phyloP scores from a whole-genome alignment of 2,329 filamentous ascomycete species.

The Trichoderma oligosporum region DNA sequence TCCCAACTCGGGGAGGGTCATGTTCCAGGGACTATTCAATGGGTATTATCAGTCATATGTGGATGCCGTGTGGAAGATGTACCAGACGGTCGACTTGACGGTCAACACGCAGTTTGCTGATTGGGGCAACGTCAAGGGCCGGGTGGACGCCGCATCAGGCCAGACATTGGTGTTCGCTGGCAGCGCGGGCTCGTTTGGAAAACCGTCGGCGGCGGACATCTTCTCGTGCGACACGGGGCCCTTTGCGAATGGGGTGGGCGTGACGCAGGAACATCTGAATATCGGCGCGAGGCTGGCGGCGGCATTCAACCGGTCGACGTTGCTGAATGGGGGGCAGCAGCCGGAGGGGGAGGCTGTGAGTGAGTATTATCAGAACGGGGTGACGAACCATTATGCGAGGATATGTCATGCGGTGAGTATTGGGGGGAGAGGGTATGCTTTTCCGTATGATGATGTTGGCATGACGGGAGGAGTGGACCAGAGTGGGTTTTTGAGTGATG shows the following conservation, averaged over 20 bases:
- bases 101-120: constrained; percentile 50
- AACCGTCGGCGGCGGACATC: constrained; percentile 48
- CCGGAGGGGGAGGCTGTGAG: constrained; percentile 48
- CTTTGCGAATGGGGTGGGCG: constrained; percentile 45
- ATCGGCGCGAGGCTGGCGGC: constrained; percentile 72
- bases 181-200: constrained; percentile 42
- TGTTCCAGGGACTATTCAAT: constrained; percentile 43
- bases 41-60: constrained; percentile 51
- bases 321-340: constrained; percentile 52
- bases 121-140: constrained; percentile 48
- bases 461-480: constrained; percentile 54
- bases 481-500: constrained; percentile 59
- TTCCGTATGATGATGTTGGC: constrained; percentile 68
- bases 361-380: constrained; percentile 49
- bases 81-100: constrained; percentile 41
- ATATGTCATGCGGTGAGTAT: constrained; percentile 59
- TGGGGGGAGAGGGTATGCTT: constrained; percentile 63
- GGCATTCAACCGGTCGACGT: constrained; percentile 69
- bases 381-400: constrained; percentile 65
- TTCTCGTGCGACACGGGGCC: constrained; percentile 55
- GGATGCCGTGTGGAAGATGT: constrained; percentile 50
- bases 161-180: constrained; percentile 39
- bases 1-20: constrained; percentile 48
- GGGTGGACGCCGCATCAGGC: constrained; percentile 36
- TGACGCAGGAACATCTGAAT: constrained; percentile 50